Conservation (phyloP, 345 rosid species). For the Citrus glauca region DNA sequence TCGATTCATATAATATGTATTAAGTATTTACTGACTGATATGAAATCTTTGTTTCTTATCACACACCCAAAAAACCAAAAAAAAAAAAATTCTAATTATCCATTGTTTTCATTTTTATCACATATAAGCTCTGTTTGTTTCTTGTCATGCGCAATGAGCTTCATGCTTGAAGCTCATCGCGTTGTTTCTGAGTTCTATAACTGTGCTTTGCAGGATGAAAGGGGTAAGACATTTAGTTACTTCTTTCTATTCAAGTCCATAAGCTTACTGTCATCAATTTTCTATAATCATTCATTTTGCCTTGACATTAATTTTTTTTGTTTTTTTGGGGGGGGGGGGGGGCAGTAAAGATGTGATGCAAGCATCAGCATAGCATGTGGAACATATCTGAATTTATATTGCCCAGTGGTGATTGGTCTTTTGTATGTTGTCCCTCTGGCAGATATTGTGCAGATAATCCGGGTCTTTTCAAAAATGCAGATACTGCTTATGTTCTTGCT, state of each 20-base stretch:
- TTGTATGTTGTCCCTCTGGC: constrained; percentile 29
- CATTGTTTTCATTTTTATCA: neutral
- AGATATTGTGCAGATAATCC: constrained; percentile 98
- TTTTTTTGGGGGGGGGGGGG: no score
- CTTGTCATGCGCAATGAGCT: no score
- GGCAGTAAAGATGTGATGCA: neutral
- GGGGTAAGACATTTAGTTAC: neutral
- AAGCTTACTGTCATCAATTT: neutral
- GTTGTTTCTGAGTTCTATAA: neutral
- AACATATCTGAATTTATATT: neutral
- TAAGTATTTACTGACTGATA: neutral
- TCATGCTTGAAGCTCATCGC: neutral
- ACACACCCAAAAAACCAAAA: neutral
- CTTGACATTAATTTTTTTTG: neutral
- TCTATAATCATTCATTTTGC: neutral
- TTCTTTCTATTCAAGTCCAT: neutral
- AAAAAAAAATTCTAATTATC: neutral
- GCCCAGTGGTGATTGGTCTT: constrained; percentile 18
- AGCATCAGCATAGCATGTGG: neutral
- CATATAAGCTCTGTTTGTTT: no score
- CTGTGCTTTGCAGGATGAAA: neutral
- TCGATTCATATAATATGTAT: neutral
- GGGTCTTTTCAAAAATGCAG: constrained; percentile 92
- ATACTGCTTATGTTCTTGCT: constrained; percentile 99
- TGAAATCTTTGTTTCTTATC: neutral